phyloP scores from a whole-genome alignment of 371 early-diverging fungal genomes.

The Choanephora cucurbitarum region DNA sequence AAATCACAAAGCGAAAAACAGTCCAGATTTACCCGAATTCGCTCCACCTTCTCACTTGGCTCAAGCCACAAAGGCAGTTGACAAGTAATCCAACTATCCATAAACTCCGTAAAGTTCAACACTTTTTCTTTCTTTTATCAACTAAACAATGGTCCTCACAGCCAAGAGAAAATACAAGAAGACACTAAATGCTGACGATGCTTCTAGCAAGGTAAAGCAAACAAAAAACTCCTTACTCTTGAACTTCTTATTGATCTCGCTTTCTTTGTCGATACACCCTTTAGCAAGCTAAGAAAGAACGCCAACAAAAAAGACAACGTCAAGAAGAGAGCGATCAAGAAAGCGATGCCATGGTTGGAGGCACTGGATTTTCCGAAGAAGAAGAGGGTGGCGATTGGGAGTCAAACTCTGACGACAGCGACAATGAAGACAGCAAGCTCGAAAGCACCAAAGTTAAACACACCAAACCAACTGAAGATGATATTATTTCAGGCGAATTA shows the following conservation, averaged over 20 bases:
- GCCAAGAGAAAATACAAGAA: conserved; percentile 31
- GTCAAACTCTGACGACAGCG: conserved; percentile 47
- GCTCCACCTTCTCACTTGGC: too few relatives aligned
- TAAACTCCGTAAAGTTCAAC: not conserved
- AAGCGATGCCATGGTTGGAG: conserved; percentile 20
- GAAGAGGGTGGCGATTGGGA: conserved; percentile 49
- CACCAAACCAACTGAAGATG: conserved; percentile 33
- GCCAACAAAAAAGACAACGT: conserved; percentile 7
- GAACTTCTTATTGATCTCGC: not conserved
- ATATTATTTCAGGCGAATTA: conserved; percentile 81
- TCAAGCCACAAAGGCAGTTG: too few relatives aligned
- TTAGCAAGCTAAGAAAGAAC: conserved; percentile 26
- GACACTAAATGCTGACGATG: conserved; percentile 1
- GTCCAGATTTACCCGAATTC: too few relatives aligned
- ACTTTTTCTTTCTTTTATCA: not conserved
- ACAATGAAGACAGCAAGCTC: conserved; percentile 48
- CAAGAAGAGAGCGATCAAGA: conserved; percentile 10
- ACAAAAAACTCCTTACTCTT: not conserved
- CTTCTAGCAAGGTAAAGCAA: conserved; percentile 13
- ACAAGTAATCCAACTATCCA: too few relatives aligned
- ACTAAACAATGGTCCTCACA: conserved; percentile 16
- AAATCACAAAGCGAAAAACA: too few relatives aligned
- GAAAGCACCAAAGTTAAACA: conserved; percentile 40
- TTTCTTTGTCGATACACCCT: not conserved
- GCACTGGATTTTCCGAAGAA: conserved; percentile 41